Conservation (phyloP, 2,329 filamentous ascomycete species). For the Alternaria brassicae region DNA sequence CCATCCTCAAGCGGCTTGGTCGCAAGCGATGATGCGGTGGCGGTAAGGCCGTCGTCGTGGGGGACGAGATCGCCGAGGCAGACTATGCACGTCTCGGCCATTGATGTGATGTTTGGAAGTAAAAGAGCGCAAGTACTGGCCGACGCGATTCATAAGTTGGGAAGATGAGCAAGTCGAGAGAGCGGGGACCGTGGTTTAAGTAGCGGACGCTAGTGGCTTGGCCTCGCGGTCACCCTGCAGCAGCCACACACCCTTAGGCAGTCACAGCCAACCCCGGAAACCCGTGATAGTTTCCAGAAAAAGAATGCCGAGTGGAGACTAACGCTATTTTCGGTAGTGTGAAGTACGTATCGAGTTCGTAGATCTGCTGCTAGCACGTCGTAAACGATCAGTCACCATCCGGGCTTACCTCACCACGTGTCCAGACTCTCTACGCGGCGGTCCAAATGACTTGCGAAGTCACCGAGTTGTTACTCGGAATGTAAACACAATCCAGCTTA, state of each 20-base stretch:
- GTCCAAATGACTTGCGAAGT: conserved; percentile 39
- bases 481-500: conserved; percentile 41
- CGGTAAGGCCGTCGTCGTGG: conserved; percentile 56
- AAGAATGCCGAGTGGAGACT: conserved; percentile 14
- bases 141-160: conserved; percentile 47
- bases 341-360: conserved; percentile 8
- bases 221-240: conserved; percentile 23
- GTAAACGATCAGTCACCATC: conserved; percentile 23
- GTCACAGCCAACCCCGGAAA: conserved; percentile 26
- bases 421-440: conserved; percentile 31
- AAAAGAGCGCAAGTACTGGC: conserved; percentile 29
- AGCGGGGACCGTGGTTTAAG: conserved; percentile 33
- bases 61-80: conserved; percentile 73
- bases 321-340: not conserved
- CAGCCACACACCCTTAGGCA: conserved; percentile 32
- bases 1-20: conserved; percentile 37
- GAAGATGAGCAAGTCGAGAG: conserved; percentile 41
- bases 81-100: conserved; percentile 75
- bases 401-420: conserved; percentile 45
- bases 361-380: conserved; percentile 10
- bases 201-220: conserved; percentile 31
- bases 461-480: conserved; percentile 36
- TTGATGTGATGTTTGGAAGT: conserved; percentile 44
- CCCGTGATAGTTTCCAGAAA: conserved; percentile 19
- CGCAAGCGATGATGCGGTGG: conserved; percentile 35